Base-by-base conservation (phyloP, 139 green algal genomes). In the Medakamo hakoo region DNA sequence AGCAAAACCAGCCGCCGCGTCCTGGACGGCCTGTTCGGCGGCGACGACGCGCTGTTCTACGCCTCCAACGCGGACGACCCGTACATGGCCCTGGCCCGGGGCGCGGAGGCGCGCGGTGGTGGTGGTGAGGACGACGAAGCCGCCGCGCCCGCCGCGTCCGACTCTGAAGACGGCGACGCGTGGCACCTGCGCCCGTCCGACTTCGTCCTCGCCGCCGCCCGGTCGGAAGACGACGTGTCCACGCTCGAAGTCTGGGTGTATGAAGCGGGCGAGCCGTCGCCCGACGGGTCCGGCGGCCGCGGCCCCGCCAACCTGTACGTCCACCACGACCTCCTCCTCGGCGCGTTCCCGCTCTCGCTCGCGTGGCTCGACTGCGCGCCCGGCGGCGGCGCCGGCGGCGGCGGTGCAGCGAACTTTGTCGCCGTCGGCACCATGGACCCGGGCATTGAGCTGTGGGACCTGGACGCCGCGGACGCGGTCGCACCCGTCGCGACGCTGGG, bases 171-270 rank as follows among this genome's bases (percentile, higher is more conserved):
- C 24, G 75, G 84, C 18, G 84, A 88, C 20, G n/a, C n/a, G n/a
- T 69, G 76, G 9, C 67, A 83, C 22, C 58, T 84, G 0, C 70
- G 74, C 5, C 68, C 78, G n/a, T 73, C 67, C 1, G 92, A 98
- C 73, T 74, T 95, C 58, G 63, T 98, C 27, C 82, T 98, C 27
- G 63, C 96, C 62, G 84, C 90, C 31, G 86, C 86, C 0, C 73
- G 87, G 3, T 92, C 90, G 63, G 92, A 98, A 59, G 92, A 97
- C 60, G 91, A 98, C 52, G 78, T 97, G 22, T 85, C 68, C 69
- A 83, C 88, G 64, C 63, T 98, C 4, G 91, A 97, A 77, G 76
- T 95, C n/a, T 97, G 87, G 89, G 82, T 97, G 32, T 97, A 94
- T 59, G 88, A 98, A 65, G 84, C 93, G 69, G 74, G 76, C 3